Conservation (phyloP, 2,329 filamentous ascomycete species). For the Curvularia sp. region DNA sequence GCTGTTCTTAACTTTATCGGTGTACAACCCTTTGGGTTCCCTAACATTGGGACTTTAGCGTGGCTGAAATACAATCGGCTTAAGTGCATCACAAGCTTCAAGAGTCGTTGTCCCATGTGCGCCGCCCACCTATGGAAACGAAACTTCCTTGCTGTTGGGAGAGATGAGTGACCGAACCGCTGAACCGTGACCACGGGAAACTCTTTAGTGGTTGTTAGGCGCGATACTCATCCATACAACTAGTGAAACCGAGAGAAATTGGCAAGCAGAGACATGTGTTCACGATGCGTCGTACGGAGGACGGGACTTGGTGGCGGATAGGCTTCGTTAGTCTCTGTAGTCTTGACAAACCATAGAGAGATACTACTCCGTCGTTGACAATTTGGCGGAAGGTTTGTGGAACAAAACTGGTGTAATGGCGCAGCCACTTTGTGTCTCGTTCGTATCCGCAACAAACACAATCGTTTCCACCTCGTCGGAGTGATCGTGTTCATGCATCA, state of each 20-base stretch:
- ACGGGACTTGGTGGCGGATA: background rate
- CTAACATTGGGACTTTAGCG: background rate
- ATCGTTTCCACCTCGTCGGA: background rate
- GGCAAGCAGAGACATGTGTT: background rate
- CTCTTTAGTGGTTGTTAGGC: background rate
- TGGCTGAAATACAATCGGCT: slow-evolving; percentile 3
- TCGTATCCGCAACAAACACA: slow-evolving; percentile 6
- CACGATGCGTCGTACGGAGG: slow-evolving; percentile 1
- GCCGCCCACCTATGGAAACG: background rate
- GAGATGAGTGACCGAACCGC: background rate
- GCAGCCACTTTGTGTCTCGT: background rate
- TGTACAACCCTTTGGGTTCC: background rate
- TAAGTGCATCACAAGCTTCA: slow-evolving; percentile 4
- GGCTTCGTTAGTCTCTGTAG: slow-evolving; percentile 1
- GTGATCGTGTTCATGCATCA: background rate
- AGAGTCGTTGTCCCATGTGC: background rate
- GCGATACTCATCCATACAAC: background rate
- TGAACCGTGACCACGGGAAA: background rate
- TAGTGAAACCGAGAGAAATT: slow-evolving; percentile 3
- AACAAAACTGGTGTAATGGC: background rate
- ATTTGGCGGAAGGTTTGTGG: background rate
- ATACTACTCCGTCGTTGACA: background rate
- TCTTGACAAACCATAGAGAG: background rate
- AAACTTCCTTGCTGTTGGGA: background rate
- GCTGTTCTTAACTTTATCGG: slow-evolving; percentile 1